Conservation (phyloP, 192 early-diverging fungal genomes). For the Piromyces sp. region DNA sequence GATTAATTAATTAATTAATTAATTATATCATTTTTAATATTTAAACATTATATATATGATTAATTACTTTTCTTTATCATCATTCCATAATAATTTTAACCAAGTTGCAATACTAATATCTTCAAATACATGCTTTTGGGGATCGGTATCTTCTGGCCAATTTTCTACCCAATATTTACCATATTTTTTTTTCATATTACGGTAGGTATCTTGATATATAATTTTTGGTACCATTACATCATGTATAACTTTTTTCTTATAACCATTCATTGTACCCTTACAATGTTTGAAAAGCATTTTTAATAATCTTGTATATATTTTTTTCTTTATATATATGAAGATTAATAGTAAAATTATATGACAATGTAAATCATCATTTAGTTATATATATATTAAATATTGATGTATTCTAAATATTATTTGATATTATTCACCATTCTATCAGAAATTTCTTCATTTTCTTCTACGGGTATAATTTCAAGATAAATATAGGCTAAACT, state of each 20-base stretch:
- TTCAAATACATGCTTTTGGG: slow-evolving; percentile 68
- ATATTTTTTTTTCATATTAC: slow-evolving; percentile 47
- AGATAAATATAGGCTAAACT: not conserved
- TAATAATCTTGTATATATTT: not conserved
- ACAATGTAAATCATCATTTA: too few relatives aligned
- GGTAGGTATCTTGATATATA: slow-evolving; percentile 41
- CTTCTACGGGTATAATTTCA: not conserved
- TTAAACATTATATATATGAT: slow-evolving; percentile 6
- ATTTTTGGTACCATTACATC: slow-evolving; percentile 57
- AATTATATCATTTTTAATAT: not conserved
- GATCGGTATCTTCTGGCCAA: slow-evolving; percentile 73
- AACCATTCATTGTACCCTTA: slow-evolving; percentile 32
- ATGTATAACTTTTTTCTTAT: slow-evolving; percentile 46
- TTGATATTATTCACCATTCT: too few relatives aligned
- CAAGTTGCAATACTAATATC: slow-evolving; percentile 74
- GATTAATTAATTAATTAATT: not conserved
- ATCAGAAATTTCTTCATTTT: not conserved
- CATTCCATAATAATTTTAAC: slow-evolving; percentile 57
- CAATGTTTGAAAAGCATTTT: not conserved
- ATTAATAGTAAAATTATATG: too few relatives aligned
- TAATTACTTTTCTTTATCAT: not conserved
- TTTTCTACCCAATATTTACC: slow-evolving; percentile 40
- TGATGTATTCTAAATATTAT: too few relatives aligned
- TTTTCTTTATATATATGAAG: not conserved
- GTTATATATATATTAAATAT: too few relatives aligned